Conservation (phyloP, 768 basidiomycete species). For the Porphyrellus cyaneotinctus region DNA sequence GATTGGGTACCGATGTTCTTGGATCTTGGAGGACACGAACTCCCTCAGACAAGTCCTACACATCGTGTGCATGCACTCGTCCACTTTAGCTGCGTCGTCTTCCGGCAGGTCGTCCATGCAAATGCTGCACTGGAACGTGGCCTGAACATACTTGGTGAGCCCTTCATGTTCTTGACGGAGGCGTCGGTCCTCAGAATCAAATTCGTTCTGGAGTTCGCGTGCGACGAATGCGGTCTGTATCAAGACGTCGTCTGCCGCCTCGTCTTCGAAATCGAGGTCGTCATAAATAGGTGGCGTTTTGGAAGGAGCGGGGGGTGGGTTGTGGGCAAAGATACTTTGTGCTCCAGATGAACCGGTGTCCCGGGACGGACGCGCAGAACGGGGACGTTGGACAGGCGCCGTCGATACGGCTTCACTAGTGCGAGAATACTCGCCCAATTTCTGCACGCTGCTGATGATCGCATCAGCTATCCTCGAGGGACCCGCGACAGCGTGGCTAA, state of each 20-base stretch:
- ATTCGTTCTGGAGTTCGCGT: constrained; percentile 32
- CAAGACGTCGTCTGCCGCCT: constrained; percentile 3
- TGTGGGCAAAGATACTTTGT: constrained; percentile 25
- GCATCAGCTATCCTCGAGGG: constrained; percentile 11
- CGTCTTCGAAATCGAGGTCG: constrained; percentile 8
- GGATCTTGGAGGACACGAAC: constrained; percentile 43
- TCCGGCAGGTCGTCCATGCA: constrained; percentile 50
- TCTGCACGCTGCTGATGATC: background rate
- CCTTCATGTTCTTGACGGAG: constrained; percentile 35
- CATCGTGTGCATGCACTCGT: constrained; percentile 46
- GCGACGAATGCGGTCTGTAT: constrained; percentile 18
- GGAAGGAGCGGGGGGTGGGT: constrained; percentile 23
- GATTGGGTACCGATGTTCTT: constrained; percentile 55
- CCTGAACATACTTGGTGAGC: constrained; percentile 29
- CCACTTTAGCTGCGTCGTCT: constrained; percentile 41
- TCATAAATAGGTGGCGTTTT: constrained; percentile 6
- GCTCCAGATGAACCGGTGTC: constrained; percentile 5
- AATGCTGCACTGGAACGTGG: constrained; percentile 49
- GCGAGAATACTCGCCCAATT: background rate
- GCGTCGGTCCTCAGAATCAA: constrained; percentile 38
- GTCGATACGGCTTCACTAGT: background rate
- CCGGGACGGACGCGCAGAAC: background rate
- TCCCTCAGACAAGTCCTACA: constrained; percentile 50
- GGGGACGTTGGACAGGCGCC: background rate
- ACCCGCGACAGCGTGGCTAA: constrained; percentile 24